Conservation (phyloP, 805 yeast genomes). For the Zygosaccharomyces bisporus region DNA sequence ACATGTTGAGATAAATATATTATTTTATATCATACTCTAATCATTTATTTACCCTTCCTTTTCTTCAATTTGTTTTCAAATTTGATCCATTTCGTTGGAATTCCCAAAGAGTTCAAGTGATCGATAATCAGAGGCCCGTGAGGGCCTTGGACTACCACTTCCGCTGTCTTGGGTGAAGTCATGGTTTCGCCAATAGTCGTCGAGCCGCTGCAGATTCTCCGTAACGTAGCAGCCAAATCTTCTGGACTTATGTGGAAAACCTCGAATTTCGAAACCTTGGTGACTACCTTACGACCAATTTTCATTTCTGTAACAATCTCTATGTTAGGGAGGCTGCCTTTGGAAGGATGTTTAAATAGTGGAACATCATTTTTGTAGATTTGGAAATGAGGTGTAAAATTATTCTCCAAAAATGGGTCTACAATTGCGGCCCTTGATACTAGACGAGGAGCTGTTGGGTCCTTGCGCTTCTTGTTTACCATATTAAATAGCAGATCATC, state of each 20-base stretch:
- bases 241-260: conserved; percentile 61
- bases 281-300: conserved; percentile 76
- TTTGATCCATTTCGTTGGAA: conserved; percentile 62
- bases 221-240: conserved; percentile 61
- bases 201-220: conserved; percentile 84
- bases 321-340: conserved; percentile 68
- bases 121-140: conserved; percentile 65
- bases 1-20: no score
- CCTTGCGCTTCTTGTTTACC: conserved; percentile 24
- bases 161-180: conserved; percentile 49
- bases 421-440: conserved; percentile 44
- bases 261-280: conserved; percentile 68
- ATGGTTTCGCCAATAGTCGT: conserved; percentile 63
- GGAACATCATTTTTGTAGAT: conserved; percentile 42
- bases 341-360: conserved; percentile 45
- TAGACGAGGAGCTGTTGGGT: conserved; percentile 37
- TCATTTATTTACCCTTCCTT: conserved; percentile 38
- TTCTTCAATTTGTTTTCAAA: conserved; percentile 58
- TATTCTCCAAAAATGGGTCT: conserved; percentile 41
- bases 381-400: conserved; percentile 48
- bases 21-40: neutral
- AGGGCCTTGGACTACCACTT: conserved; percentile 88
- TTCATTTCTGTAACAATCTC: conserved; percentile 67
- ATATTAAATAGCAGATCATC: conserved; percentile 52
- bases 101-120: conserved; percentile 55